phyloP scores from a whole-genome alignment of 2,329 filamentous ascomycete species.

The Monosporascus sp. region DNA sequence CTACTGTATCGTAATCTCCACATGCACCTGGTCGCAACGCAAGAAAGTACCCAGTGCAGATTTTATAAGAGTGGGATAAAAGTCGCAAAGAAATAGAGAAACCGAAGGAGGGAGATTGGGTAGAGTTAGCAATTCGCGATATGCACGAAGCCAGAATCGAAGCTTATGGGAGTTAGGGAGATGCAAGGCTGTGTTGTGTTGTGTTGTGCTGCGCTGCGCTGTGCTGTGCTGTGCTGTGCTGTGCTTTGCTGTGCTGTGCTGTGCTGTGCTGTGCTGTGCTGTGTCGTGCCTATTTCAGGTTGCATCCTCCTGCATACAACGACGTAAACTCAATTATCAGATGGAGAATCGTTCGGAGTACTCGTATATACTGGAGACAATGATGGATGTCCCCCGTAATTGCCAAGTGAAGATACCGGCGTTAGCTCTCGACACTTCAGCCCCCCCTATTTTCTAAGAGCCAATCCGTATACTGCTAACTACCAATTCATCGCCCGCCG shows the following conservation, averaged over 20 bases:
- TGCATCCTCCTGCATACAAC: neutral
- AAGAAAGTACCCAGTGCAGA: neutral
- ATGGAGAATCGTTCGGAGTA: too few relatives aligned
- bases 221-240: neutral
- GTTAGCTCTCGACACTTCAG: too few relatives aligned
- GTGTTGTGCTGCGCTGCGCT: neutral
- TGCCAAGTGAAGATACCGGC: too few relatives aligned
- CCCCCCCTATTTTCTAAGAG: too few relatives aligned
- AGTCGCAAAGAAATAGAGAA: neutral
- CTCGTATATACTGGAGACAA: too few relatives aligned
- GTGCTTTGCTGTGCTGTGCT: neutral
- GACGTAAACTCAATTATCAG: too few relatives aligned
- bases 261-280: neutral
- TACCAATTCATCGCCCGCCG: too few relatives aligned
- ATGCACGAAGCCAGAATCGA: neutral
- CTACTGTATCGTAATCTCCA: neutral
- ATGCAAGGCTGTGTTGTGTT: constrained; percentile 5
- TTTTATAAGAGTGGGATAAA: too few relatives aligned
- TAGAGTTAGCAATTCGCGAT: neutral
- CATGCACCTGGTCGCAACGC: neutral
- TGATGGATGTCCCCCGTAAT: too few relatives aligned
- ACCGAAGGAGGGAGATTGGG: neutral
- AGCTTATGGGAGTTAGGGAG: constrained; percentile 2
- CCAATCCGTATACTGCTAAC: too few relatives aligned
- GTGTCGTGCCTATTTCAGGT: neutral